Percentiles rank a stretch among this genome's conserved stretches.
phyloP scores from a whole-genome alignment of 1,139 yeast species.

The Yamadazyma siamensis region DNA sequence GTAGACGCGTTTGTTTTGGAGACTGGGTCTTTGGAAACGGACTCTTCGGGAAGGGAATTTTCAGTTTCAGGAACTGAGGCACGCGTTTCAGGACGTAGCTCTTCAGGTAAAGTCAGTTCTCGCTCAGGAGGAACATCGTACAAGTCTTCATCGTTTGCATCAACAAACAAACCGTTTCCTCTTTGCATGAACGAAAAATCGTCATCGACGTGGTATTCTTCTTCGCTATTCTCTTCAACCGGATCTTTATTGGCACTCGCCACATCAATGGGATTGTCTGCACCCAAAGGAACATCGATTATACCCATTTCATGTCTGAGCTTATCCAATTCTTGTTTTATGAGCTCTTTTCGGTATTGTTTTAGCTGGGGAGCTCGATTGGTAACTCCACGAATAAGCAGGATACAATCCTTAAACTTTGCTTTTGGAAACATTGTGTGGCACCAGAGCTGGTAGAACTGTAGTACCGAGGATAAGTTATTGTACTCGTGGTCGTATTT shows the following conservation, averaged over 20 bases:
- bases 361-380: slow-evolving; percentile 30
- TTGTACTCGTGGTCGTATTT: slow-evolving; percentile 40
- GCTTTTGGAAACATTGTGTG: slow-evolving; percentile 79
- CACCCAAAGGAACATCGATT: slow-evolving; percentile 15
- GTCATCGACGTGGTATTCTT: slow-evolving; percentile 18
- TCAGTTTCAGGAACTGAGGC: too few species aligned
- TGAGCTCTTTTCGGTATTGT: slow-evolving; percentile 34
- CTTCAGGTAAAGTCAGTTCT: too few species aligned
- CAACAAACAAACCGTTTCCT: slow-evolving; percentile 22
- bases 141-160: slow-evolving; percentile 20
- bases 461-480: slow-evolving; percentile 46
- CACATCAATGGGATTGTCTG: not conserved
- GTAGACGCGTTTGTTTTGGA: not conserved
- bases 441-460: slow-evolving; percentile 81
- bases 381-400: slow-evolving; percentile 31
- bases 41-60: not conserved
- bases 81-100: too few species aligned
- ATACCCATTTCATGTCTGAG: slow-evolving; percentile 32
- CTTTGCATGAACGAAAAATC: slow-evolving; percentile 29
- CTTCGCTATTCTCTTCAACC: slow-evolving; percentile 9
- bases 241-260: slow-evolving; percentile 10
- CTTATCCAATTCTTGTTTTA: slow-evolving; percentile 34
- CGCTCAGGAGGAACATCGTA: slow-evolving; percentile 2
- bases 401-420: slow-evolving; percentile 59
- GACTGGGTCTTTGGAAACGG: not conserved